Percentiles rank a stretch among this genome's conserved stretches.
Conservation (phyloP, 352 stramenopile species). For the Lagenidium giganteum region DNA sequence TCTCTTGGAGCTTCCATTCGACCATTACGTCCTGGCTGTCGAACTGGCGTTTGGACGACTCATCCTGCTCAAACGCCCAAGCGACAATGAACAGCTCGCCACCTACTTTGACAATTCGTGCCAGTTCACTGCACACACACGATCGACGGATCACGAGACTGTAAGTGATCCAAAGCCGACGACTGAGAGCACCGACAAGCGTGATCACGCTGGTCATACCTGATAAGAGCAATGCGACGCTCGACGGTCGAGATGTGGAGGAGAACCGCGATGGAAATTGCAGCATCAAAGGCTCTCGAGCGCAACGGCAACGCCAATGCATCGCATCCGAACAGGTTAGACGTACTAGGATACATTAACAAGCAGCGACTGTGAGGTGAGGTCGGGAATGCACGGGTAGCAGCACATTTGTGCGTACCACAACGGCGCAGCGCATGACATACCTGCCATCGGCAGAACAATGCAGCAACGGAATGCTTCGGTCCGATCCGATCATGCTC, state of each 20-base stretch:
- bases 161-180: neutral
- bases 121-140: constrained; percentile 41
- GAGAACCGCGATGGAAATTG: constrained; percentile 77
- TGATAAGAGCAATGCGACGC: constrained; percentile 60
- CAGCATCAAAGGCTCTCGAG: constrained; percentile 58
- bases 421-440: too few relatives aligned
- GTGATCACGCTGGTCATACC: constrained; percentile 19
- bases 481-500: constrained; percentile 67
- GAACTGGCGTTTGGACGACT: constrained; percentile 70
- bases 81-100: constrained; percentile 59
- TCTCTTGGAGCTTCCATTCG: constrained; percentile 85
- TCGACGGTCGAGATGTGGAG: constrained; percentile 80
- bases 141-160: neutral
- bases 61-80: constrained; percentile 83
- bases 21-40: constrained; percentile 79
- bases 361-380: too few relatives aligned
- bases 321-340: constrained; percentile 65
- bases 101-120: constrained; percentile 52
- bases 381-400: too few relatives aligned
- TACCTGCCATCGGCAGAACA: constrained; percentile 25
- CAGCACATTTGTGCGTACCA: too few relatives aligned
- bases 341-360: constrained; percentile 34
- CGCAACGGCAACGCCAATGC: constrained; percentile 61
- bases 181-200: neutral
- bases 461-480: constrained; percentile 71